Percentiles rank a stretch among this genome's conserved stretches.
These are phyloP conservation scores for Vicia sativa DNA, from an alignment of 306 rosid species.

Conservation along the genomic window DNA sequence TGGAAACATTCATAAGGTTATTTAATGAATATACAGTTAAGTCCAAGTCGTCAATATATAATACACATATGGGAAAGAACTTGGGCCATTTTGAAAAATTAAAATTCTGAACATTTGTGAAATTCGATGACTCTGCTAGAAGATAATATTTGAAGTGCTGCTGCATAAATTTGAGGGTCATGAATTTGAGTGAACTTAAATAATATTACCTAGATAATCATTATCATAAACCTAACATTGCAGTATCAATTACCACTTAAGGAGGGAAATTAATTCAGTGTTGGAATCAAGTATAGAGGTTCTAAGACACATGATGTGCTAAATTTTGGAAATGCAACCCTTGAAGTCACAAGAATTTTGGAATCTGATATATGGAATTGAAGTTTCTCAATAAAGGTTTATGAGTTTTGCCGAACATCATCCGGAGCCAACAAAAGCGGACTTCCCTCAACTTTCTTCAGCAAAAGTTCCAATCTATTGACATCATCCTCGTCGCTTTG, in stretches of 20 bases:
- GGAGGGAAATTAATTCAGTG: too few species aligned
- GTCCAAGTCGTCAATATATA: background rate
- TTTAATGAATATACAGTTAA: background rate
- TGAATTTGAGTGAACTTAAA: constrained; percentile 18
- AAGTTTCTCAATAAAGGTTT: constrained; percentile 47
- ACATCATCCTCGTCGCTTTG: constrained; percentile 34
- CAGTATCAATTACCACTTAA: constrained; percentile 30
- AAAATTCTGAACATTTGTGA: background rate
- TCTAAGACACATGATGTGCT: too few species aligned
- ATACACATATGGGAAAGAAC: background rate
- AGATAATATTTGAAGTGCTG: background rate
- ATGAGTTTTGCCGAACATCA: constrained; percentile 70
- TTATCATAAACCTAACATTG: background rate
- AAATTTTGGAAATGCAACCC: too few species aligned
- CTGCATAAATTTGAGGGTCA: constrained; percentile 20
- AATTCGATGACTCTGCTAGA: background rate
- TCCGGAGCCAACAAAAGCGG: constrained; percentile 55
- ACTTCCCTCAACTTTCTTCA: constrained; percentile 25
- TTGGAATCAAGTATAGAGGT: too few species aligned
- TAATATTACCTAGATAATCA: background rate
- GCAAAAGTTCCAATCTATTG: constrained; percentile 21
- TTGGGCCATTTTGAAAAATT: background rate
- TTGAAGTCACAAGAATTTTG: constrained; percentile 71
- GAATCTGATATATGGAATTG: constrained; percentile 36
- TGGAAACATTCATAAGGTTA: constrained; percentile 9